A percentile compares a stretch with the other conserved stretches of the same genome.
Evolutionary conservation across 352 stramenopile genomes (phyloP).

Genomic region (Pythium volutum): DNA sequence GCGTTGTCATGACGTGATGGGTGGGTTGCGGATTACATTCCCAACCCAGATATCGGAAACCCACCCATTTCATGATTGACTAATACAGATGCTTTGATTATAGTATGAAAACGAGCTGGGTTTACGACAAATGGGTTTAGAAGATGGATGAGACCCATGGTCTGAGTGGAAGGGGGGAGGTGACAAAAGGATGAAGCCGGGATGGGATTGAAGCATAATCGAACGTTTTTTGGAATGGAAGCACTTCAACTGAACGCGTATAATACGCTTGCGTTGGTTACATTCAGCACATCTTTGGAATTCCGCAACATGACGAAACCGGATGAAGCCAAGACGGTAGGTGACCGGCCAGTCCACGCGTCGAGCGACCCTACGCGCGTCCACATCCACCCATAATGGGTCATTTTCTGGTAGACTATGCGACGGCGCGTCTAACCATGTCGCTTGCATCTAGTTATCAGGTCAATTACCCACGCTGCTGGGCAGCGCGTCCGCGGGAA

Average conservation of each 20-base stretch:
- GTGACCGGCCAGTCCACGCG: neutral
- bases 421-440: slow-evolving; percentile 2
- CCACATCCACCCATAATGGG: too few relatives aligned
- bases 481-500: slow-evolving; percentile 78
- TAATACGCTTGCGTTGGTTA: slow-evolving; percentile 8
- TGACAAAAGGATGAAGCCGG: slow-evolving; percentile 1
- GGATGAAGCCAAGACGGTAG: slow-evolving; percentile 23
- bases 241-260: slow-evolving; percentile 21
- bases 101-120: neutral
- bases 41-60: neutral
- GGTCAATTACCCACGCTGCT: slow-evolving; percentile 61
- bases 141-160: neutral
- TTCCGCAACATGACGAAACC: slow-evolving; percentile 23
- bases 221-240: slow-evolving; percentile 15
- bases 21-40: neutral
- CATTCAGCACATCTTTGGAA: slow-evolving; percentile 26
- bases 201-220: slow-evolving; percentile 21
- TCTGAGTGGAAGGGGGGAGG: neutral
- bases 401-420: too few relatives aligned
- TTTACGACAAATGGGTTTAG: neutral
- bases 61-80: neutral
- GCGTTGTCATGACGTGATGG: slow-evolving; percentile 13
- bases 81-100: too few relatives aligned
- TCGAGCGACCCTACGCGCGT: neutral
- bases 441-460: slow-evolving; percentile 22